These are phyloP conservation scores for Russula foetens DNA, from an alignment of 768 basidiomycete species.

Conservation along the genomic window DNA sequence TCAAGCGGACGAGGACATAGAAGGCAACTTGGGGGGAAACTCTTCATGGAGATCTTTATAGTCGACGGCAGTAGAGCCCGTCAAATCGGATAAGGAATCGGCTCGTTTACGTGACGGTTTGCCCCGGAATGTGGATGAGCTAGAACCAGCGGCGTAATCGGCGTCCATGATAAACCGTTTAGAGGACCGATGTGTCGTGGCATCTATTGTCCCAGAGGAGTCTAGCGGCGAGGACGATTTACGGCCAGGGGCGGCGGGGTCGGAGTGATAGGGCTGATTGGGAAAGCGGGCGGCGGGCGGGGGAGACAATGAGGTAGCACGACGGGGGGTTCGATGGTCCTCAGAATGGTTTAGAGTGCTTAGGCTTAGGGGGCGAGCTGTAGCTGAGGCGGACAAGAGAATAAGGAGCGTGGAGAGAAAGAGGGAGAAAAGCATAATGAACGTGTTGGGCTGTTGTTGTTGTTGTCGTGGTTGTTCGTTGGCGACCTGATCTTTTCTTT, in stretches of 20 bases:
- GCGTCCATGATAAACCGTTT: conserved; percentile 6
- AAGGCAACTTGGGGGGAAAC: neutral
- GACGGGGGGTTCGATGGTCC: neutral
- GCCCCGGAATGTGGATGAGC: neutral
- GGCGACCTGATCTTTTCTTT: neutral
- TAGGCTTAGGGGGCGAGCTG: neutral
- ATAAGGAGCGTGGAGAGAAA: neutral
- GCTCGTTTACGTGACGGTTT: neutral
- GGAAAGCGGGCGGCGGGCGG: neutral
- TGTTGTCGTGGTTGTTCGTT: neutral
- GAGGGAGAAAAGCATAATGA: neutral
- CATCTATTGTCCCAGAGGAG: neutral
- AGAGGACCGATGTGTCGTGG: neutral
- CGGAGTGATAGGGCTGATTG: neutral
- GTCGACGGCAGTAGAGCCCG: neutral
- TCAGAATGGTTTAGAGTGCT: neutral
- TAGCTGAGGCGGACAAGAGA: neutral
- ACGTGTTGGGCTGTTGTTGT: neutral
- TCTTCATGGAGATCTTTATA: neutral
- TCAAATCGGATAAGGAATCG: neutral
- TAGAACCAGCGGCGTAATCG: conserved; percentile 3
- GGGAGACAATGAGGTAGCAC: neutral
- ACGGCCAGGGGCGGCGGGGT: neutral
- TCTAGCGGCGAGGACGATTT: neutral
- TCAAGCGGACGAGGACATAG: neutral